Evolutionary conservation across 164 flowering plant genomes (phyloP), one percentile per base, ranked within the genome.

Genomic region (Magnolia sinica): DNA sequence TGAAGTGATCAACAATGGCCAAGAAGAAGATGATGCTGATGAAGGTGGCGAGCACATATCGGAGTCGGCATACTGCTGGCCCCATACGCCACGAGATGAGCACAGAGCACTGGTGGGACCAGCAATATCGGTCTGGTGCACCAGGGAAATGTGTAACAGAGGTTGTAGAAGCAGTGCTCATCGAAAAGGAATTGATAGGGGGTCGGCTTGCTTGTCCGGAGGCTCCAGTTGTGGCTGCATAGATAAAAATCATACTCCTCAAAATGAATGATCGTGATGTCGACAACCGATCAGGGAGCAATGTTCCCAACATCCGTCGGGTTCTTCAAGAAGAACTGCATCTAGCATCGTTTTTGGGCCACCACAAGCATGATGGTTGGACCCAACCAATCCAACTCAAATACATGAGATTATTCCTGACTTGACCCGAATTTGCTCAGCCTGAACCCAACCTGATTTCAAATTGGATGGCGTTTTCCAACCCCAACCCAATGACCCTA

Each of bases 131-230:
- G 92, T 64, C 91, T 92, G 1, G 95, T 91, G 87, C 95, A 94
- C 6, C 94, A 84, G 14, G 93, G 88, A 87, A 86, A 91, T 8
- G 94, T 92, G 82, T 88, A 94, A 77, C 98, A 94, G 84, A 92
- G 61, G 76, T 86, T 65, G 68, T 92, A 91, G 11, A 92, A 90
- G 1, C 50, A 24, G 71, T 91, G 87, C 75, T 92, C 97, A 77
- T 94, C 94, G 83, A 81, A 89, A 2, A 94, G 79, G 5, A 88
- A 91, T 76, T 87, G 82, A 76, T 94, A 94, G 75, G 90, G 96
- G 1, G 94, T 88, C 24, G 97, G 86, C 84, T 90, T 92, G 87
- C 98, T 94, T 10, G 98, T 94, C 45, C 98, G 95, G 8, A 91
- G 29, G 37, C 77, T 76, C 8, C 98, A 97, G 77, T 85, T 81